phyloP scores from a whole-genome alignment of 129 eudicot genomes.

The Lactuca saligna region DNA sequence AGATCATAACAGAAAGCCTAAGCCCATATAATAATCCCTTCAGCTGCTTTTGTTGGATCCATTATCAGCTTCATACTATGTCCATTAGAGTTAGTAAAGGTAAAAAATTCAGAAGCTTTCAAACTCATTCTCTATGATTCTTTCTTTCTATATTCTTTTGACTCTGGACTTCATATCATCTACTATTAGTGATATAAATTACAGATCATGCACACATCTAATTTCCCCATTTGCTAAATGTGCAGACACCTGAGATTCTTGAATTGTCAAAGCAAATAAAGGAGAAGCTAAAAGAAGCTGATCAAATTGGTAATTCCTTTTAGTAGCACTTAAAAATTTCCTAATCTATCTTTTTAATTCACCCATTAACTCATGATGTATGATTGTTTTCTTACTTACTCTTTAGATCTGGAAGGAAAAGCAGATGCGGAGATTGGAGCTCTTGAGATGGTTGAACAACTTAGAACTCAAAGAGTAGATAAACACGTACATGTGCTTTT shows the following conservation, averaged over 20 bases:
- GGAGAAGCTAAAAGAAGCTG: slow-evolving; percentile 87
- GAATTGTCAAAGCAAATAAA: slow-evolving; percentile 90
- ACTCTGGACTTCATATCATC: too few relatives aligned
- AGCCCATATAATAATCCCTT: slow-evolving; percentile 58
- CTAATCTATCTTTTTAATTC: background rate
- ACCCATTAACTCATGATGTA: background rate
- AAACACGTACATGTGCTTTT: slow-evolving; percentile 56
- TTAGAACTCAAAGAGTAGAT: slow-evolving; percentile 88
- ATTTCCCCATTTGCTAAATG: slow-evolving; percentile 11
- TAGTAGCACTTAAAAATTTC: background rate
- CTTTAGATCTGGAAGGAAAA: slow-evolving; percentile 85
- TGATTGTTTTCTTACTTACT: background rate
- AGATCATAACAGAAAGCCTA: slow-evolving; percentile 51
- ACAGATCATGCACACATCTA: too few relatives aligned
- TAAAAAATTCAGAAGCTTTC: slow-evolving; percentile 24
- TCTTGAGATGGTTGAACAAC: slow-evolving; percentile 75
- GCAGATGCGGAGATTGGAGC: slow-evolving; percentile 85
- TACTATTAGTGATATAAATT: too few relatives aligned
- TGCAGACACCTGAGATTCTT: slow-evolving; percentile 78
- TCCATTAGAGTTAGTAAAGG: slow-evolving; percentile 91
- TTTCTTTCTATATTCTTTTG: slow-evolving; percentile 35
- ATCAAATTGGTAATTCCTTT: slow-evolving; percentile 54
- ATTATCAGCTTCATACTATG: slow-evolving; percentile 81
- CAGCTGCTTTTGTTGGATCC: slow-evolving; percentile 83
- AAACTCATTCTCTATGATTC: slow-evolving; percentile 8